phyloP scores from a whole-genome alignment of 2,329 filamentous ascomycete species.

The Penicillium sp. region DNA sequence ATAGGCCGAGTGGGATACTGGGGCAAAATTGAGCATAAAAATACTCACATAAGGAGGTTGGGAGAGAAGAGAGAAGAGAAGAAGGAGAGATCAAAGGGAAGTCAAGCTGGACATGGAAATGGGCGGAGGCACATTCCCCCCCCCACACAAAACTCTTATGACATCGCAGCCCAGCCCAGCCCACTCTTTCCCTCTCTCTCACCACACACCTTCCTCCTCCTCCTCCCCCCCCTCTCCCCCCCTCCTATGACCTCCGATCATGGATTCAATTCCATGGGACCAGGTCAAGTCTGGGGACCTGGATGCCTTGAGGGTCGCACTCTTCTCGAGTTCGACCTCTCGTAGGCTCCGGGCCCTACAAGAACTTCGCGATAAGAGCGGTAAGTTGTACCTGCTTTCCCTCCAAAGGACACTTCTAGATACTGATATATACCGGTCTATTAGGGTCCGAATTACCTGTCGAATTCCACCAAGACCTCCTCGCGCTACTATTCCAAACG shows the following conservation, averaged over 20 bases:
- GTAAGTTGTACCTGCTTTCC: constrained; percentile 32
- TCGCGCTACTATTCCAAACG: constrained; percentile 81
- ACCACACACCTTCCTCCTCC: constrained; percentile 33
- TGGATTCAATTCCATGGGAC: constrained; percentile 51
- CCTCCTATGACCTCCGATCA: constrained; percentile 38
- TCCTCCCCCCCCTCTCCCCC: constrained; percentile 15
- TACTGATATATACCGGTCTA: not conserved
- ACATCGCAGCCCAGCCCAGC: constrained; percentile 39
- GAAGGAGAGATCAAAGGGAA: not conserved
- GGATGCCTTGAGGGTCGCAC: constrained; percentile 42
- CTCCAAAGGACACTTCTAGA: not conserved
- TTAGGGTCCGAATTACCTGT: constrained; percentile 39
- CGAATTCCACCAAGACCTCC: constrained; percentile 50
- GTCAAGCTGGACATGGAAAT: constrained; percentile 20
- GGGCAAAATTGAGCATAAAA: not conserved
- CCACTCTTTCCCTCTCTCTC: constrained; percentile 12
- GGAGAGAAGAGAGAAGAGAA: constrained; percentile 3
- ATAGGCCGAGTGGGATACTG: no score
- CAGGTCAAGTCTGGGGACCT: constrained; percentile 48
- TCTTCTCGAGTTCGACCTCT: constrained; percentile 49
- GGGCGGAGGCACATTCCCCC: constrained; percentile 26
- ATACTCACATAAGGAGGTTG: not conserved
- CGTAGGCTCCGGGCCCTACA: constrained; percentile 46
- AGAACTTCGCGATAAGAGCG: constrained; percentile 51
- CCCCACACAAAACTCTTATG: constrained; percentile 48